A percentile compares a stretch with the other conserved stretches of the same genome.
Evolutionary conservation across 768 basidiomycete species (phyloP).

Genomic region (Cystobasidium tubakii): DNA sequence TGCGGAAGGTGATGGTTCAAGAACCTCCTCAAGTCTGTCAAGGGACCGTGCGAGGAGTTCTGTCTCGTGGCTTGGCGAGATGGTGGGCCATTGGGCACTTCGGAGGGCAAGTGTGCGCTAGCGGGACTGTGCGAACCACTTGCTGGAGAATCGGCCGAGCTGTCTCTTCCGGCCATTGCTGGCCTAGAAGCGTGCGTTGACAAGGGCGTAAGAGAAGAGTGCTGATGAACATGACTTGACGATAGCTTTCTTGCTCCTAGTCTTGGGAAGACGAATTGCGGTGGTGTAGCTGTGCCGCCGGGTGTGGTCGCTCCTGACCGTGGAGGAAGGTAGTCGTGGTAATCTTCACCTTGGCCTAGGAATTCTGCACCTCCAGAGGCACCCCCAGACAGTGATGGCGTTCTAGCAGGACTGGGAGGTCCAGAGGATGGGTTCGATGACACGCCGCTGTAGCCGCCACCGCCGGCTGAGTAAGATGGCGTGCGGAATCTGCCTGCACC

Average conservation of each 20-base stretch:
- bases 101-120: slow-evolving; percentile 41
- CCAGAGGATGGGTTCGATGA: not conserved
- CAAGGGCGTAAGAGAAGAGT: slow-evolving; percentile 7
- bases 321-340: slow-evolving; percentile 35
- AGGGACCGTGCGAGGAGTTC: slow-evolving; percentile 59
- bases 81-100: slow-evolving; percentile 39
- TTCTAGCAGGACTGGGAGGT: slow-evolving; percentile 7
- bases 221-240: slow-evolving; percentile 5
- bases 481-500: slow-evolving; percentile 1
- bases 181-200: not conserved
- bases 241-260: slow-evolving; percentile 15
- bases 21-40: slow-evolving; percentile 91
- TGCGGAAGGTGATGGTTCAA: slow-evolving; percentile 73
- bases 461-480: not conserved
- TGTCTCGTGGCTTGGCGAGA: slow-evolving; percentile 50
- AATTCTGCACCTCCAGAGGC: not conserved
- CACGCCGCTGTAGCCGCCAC: not conserved
- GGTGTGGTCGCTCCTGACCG: slow-evolving; percentile 13
- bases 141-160: slow-evolving; percentile 39
- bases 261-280: slow-evolving; percentile 45
- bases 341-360: slow-evolving; percentile 35
- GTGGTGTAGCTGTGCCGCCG: slow-evolving; percentile 43
- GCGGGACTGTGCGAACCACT: slow-evolving; percentile 13
- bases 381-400: not conserved
- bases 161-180: slow-evolving; percentile 30